phyloP scores from a whole-genome alignment of 441 rosid species.

The Dalechampia spathulata region DNA sequence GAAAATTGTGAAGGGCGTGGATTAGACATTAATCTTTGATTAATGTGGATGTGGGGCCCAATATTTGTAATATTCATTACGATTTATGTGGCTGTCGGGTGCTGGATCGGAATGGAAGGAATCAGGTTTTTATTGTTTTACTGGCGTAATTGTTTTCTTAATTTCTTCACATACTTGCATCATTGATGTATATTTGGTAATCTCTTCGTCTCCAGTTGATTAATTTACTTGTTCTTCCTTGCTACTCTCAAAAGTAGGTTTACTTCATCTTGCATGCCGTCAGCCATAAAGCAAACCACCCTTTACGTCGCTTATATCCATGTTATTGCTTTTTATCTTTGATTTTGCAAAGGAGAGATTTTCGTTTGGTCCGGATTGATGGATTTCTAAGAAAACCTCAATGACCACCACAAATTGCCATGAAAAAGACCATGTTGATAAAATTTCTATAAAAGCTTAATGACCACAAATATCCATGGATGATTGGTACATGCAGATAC shows the following conservation, averaged over 20 bases:
- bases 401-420: slow-evolving; percentile 22
- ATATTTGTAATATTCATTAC: background rate
- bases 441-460: slow-evolving; percentile 4
- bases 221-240: no score
- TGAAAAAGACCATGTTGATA: no score
- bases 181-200: no score
- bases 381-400: slow-evolving; percentile 11
- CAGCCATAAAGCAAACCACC: slow-evolving; percentile 27
- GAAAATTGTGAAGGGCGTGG: no score
- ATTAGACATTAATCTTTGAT: slow-evolving; percentile 5
- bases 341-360: background rate
- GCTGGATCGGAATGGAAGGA: slow-evolving; percentile 21
- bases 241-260: no score
- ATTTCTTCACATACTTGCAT: background rate
- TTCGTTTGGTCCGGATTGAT: slow-evolving; percentile 10
- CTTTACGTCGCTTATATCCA: slow-evolving; percentile 21
- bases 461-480: slow-evolving; percentile 23
- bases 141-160: no score
- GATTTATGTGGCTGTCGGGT: background rate
- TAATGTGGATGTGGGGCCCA: background rate
- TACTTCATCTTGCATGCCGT: no score
- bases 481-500: slow-evolving; percentile 15
- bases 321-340: slow-evolving; percentile 15
- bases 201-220: no score
- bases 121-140: background rate